A percentile compares a stretch with the other conserved stretches of the same genome.
phyloP scores from a whole-genome alignment of 2,329 filamentous ascomycete genomes.

The Claviceps lovelessii region DNA sequence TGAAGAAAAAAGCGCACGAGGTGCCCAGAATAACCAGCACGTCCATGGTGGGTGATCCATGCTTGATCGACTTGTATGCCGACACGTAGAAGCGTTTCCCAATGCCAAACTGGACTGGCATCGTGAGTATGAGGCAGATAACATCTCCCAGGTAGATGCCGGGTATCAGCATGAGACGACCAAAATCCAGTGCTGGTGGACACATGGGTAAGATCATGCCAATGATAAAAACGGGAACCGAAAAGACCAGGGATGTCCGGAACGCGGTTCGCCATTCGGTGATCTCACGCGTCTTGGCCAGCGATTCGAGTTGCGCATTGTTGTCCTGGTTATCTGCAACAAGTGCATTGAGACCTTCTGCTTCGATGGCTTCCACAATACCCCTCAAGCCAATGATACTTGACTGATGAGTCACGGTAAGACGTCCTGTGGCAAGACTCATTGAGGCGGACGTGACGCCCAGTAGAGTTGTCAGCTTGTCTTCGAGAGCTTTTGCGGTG shows the following conservation, averaged over 20 bases:
- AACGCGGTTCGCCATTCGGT: conserved; percentile 83
- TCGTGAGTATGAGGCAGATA: conserved; percentile 67
- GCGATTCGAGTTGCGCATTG: conserved; percentile 86
- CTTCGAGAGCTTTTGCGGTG: conserved; percentile 59
- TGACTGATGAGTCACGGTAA: conserved; percentile 60
- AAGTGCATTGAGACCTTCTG: conserved; percentile 73
- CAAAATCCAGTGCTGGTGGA: conserved; percentile 62
- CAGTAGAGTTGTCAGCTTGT: conserved; percentile 45
- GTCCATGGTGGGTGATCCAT: conserved; percentile 92
- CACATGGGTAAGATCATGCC: conserved; percentile 93
- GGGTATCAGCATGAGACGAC: conserved; percentile 47
- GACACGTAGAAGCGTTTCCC: conserved; percentile 87
- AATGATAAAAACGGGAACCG: conserved; percentile 78
- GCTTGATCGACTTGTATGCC: conserved; percentile 84
- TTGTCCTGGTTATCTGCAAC: conserved; percentile 89
- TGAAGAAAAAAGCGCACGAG: conserved; percentile 93
- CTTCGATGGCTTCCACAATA: conserved; percentile 70
- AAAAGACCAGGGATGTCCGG: conserved; percentile 61
- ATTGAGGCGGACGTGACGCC: conserved; percentile 65
- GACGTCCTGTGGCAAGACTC: conserved; percentile 57
- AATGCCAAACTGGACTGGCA: conserved; percentile 92
- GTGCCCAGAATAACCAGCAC: conserved; percentile 89
- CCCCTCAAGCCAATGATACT: conserved; percentile 61
- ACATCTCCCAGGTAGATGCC: conserved; percentile 84
- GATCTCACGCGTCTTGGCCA: conserved; percentile 93